Base-by-base conservation (phyloP, 2,329 filamentous ascomycete genomes). In the Alternaria brassicicola region DNA sequence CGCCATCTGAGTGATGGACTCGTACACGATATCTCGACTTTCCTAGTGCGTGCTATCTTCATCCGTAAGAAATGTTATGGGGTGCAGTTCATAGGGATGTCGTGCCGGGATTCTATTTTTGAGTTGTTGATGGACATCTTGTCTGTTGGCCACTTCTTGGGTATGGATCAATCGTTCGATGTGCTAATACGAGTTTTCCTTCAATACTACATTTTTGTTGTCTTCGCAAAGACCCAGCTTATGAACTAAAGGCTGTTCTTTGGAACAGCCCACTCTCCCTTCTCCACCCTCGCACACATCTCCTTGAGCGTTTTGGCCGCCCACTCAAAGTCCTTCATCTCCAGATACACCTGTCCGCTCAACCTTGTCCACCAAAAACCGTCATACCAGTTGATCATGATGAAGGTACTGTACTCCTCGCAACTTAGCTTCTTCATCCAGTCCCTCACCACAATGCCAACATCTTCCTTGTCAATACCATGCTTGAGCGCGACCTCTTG, bases 311-410 rank as follows among this genome's bases (percentile, higher is more conserved):
- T 79, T 49, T 80, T 72, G 0, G 83, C 91, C 4, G 84, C 83
- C 85, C 86, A 91, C 72, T 89, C 85, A 71, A 95, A 97, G 76
- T 97, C 93, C 12, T 82, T 82, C 63, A 89, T 74, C 25, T 92
- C 91, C n/a, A 97, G 78, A 73, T 95, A 98, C 0, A 95, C 84
- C 81, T 97, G 93, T 13, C 86, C 91, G 72, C 90, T 93, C 46
- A 96, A 70, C 47, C 94, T 81, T 0, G 84, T 81, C 90, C 90
- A 97, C 73, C 88, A 85, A 52, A 82, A 82, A 0, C 83, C 84
- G 0, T 78, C 82, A 64, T 93, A 87, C 8, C 83, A 76, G 56
- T 87, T 86, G 3, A 90, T 71, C 1, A 88, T 82, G 50, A 95
- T 78, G 69, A 92, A 94, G 0, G 92, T 95, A 53, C 88, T 83